These are phyloP conservation scores for Kwoniella dendrophila DNA, from an alignment of 768 basidiomycete genomes.

Conservation along the genomic window DNA sequence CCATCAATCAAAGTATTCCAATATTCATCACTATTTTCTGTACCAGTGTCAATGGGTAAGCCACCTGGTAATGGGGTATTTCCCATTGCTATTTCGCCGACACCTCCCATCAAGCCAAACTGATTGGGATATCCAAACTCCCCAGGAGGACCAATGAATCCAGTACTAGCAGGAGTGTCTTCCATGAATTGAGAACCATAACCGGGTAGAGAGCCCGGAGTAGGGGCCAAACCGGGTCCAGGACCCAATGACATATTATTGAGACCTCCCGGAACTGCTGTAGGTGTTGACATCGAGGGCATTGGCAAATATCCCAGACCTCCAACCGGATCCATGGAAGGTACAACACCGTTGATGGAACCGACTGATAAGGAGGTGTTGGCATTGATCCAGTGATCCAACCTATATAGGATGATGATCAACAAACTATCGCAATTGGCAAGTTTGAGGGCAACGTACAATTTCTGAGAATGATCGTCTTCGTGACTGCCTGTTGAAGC, in stretches of 20 bases:
- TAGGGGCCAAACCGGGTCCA: slow-evolving; percentile 12
- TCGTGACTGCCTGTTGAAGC: slow-evolving; percentile 40
- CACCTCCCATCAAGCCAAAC: slow-evolving; percentile 21
- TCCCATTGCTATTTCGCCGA: slow-evolving; percentile 9
- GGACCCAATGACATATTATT: slow-evolving; percentile 11
- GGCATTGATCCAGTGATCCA: slow-evolving; percentile 54
- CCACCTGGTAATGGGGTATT: slow-evolving; percentile 8
- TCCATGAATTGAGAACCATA: slow-evolving; percentile 5
- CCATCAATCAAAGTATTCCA: slow-evolving; percentile 56
- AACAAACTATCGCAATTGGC: neutral
- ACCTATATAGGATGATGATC: slow-evolving; percentile 24
- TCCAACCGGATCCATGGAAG: slow-evolving; percentile 22
- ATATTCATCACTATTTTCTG: slow-evolving; percentile 52
- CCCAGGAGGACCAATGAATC: slow-evolving; percentile 9
- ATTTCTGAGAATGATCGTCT: slow-evolving; percentile 53
- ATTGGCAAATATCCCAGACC: slow-evolving; percentile 27
- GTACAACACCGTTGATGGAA: slow-evolving; percentile 30
- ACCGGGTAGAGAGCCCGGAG: slow-evolving; percentile 5
- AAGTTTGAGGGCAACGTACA: slow-evolving; percentile 30
- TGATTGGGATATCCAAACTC: slow-evolving; percentile 23
- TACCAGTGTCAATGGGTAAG: slow-evolving; percentile 20
- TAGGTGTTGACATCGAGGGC: slow-evolving; percentile 15
- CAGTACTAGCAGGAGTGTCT: neutral
- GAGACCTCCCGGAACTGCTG: slow-evolving; percentile 3
- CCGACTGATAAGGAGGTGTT: slow-evolving; percentile 51